Conservation (phyloP, 73 alveolate genomes). For the Paramecium pentaurelia region DNA sequence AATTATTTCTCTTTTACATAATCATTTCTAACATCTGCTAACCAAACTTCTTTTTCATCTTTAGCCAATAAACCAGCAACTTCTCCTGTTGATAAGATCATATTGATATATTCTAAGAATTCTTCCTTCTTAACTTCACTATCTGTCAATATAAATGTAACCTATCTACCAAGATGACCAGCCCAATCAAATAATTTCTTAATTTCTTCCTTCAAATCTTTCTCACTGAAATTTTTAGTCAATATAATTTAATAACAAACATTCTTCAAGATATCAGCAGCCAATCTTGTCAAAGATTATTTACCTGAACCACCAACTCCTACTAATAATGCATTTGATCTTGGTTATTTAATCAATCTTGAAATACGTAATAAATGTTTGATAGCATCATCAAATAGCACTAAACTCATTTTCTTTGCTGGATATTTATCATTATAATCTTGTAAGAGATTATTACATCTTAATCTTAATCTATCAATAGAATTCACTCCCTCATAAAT, state of each 20-base stretch:
- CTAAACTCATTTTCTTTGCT: constrained; percentile 97
- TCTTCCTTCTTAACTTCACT: constrained; percentile 99
- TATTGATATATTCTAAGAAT: constrained; percentile 98
- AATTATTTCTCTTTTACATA: constrained; percentile 85
- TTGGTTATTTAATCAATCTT: constrained; percentile 94
- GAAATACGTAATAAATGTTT: constrained; percentile 97
- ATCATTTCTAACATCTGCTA: constrained; percentile 81
- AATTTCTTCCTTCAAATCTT: constrained; percentile 89
- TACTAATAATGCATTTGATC: constrained; percentile 97
- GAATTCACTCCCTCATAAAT: constrained; percentile 97
- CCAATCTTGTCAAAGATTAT: constrained; percentile 97
- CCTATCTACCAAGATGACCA: constrained; percentile 91
- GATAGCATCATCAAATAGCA: constrained; percentile 99
- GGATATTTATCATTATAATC: constrained; percentile 91
- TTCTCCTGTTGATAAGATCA: constrained; percentile 99
- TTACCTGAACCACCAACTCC: constrained; percentile 99
- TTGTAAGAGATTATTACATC: constrained; percentile 79
- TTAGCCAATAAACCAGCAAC: constrained; percentile 98
- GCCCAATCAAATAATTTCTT: constrained; percentile 87
- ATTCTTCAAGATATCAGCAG: constrained; percentile 87
- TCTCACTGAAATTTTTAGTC: constrained; percentile 94
- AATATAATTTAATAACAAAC: constrained; percentile 83
- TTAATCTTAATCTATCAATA: constrained; percentile 88
- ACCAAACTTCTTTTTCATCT: constrained; percentile 97
- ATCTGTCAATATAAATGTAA: constrained; percentile 99